Conservation (phyloP, 768 basidiomycete genomes). For the Naematelia encephala region DNA sequence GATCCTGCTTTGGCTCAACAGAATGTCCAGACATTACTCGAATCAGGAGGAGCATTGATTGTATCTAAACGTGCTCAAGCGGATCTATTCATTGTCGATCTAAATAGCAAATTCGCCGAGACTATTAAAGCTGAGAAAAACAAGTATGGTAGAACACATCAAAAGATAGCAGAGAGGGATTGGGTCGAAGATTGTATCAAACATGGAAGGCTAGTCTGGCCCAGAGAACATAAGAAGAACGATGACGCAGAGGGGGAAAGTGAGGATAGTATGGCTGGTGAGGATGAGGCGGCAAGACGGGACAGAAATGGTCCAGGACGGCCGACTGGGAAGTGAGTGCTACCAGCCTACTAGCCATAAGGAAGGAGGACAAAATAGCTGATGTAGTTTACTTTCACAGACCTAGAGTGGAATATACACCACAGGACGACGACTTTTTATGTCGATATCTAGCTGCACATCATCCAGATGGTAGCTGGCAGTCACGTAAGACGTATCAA, state of each 20-base stretch:
- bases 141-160: slow-evolving; percentile 17
- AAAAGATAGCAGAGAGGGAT: slow-evolving; percentile 36
- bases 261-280: slow-evolving; percentile 23
- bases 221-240: not conserved
- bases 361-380: not conserved
- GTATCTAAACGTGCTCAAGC: slow-evolving; percentile 29
- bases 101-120: slow-evolving; percentile 14
- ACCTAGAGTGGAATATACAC: slow-evolving; percentile 32
- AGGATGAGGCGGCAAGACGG: slow-evolving; percentile 18
- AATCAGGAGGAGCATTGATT: slow-evolving; percentile 21
- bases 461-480: slow-evolving; percentile 34
- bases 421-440: slow-evolving; percentile 40
- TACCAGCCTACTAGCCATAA: not conserved
- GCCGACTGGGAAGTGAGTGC: slow-evolving; percentile 41
- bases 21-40: slow-evolving; percentile 5
- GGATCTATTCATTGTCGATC: slow-evolving; percentile 37
- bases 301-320: slow-evolving; percentile 32
- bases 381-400: slow-evolving; percentile 19
- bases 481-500: slow-evolving; percentile 32
- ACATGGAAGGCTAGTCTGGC: slow-evolving; percentile 23
- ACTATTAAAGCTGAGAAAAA: slow-evolving; percentile 17
- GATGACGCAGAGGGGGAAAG: slow-evolving; percentile 9
- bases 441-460: slow-evolving; percentile 33
- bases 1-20: slow-evolving; percentile 16
- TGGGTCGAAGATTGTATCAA: slow-evolving; percentile 35